phyloP scores from a whole-genome alignment of 768 basidiomycete genomes.

The Cyclocybe cylindracea region DNA sequence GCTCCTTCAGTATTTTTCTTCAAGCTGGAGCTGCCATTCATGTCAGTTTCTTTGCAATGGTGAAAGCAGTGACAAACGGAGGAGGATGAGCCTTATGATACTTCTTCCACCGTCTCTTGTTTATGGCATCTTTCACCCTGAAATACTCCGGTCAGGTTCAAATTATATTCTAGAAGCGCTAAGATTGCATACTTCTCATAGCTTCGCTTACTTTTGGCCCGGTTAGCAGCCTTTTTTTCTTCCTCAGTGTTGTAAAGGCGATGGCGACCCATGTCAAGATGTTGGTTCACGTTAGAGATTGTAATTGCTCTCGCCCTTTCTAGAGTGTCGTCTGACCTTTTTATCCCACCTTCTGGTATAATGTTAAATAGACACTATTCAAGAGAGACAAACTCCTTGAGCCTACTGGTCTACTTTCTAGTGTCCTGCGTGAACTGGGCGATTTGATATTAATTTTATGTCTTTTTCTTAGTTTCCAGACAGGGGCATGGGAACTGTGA shows the following conservation, averaged over 20 bases:
- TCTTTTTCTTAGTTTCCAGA: too few species aligned
- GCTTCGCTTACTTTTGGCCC: conserved; percentile 8
- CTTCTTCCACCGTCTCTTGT: not conserved
- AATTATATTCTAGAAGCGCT: not conserved
- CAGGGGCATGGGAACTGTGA: too few species aligned
- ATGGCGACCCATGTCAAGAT: conserved; percentile 10
- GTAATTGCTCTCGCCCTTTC: too few species aligned
- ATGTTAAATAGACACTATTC: too few species aligned
- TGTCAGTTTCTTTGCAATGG: not conserved
- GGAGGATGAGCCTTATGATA: not conserved
- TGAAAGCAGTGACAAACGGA: not conserved
- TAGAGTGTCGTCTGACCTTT: too few species aligned
- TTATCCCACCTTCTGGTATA: too few species aligned
- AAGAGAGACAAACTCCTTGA: too few species aligned
- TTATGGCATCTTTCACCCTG: not conserved
- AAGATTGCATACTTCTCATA: conserved; percentile 7
- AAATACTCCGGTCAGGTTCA: not conserved
- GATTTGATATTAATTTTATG: too few species aligned
- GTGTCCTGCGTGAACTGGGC: too few species aligned
- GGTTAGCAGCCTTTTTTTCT: conserved; percentile 8
- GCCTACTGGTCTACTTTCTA: too few species aligned
- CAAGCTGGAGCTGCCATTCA: not conserved
- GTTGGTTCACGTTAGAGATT: too few species aligned
- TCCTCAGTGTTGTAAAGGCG: conserved; percentile 13
- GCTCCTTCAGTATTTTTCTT: too few species aligned